These are phyloP conservation scores for Capsicum baccatum DNA, from an alignment of 257 asterid genomes.

Conservation along the genomic window DNA sequence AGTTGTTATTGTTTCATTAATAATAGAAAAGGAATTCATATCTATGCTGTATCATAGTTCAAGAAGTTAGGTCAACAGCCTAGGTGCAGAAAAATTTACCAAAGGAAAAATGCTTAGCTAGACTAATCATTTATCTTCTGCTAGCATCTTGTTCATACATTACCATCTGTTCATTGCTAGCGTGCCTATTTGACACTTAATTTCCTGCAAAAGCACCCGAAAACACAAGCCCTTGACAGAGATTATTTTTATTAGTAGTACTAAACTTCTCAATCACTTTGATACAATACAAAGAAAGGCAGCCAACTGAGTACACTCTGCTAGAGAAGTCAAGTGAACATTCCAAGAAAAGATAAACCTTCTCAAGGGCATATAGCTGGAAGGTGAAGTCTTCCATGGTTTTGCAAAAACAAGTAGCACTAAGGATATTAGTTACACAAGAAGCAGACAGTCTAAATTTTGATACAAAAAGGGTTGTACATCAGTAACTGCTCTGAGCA, in stretches of 20 bases:
- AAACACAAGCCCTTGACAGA: not conserved
- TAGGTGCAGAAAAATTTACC: not conserved
- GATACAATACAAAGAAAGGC: not conserved
- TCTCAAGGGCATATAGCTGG: not conserved
- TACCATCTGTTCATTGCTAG: not conserved
- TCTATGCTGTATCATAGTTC: not conserved
- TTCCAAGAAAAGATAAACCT: not conserved
- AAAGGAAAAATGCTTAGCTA: not conserved
- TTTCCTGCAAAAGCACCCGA: not conserved
- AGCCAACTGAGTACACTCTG: not conserved
- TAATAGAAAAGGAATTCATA: not conserved
- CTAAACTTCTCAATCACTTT: constrained; percentile 4
- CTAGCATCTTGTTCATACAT: not conserved
- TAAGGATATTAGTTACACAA: not conserved
- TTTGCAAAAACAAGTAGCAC: not conserved
- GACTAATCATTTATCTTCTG: not conserved
- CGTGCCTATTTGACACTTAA: not conserved
- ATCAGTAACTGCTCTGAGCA: not conserved
- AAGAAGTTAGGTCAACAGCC: not conserved
- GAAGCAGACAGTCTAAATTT: not conserved
- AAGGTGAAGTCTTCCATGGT: not conserved
- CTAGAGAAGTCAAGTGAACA: not conserved
- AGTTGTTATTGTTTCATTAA: not conserved
- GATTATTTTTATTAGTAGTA: not conserved
- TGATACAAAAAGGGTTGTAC: not conserved